phyloP scores from a whole-genome alignment of 306 rosid genomes.

The Canavalia gladiata region DNA sequence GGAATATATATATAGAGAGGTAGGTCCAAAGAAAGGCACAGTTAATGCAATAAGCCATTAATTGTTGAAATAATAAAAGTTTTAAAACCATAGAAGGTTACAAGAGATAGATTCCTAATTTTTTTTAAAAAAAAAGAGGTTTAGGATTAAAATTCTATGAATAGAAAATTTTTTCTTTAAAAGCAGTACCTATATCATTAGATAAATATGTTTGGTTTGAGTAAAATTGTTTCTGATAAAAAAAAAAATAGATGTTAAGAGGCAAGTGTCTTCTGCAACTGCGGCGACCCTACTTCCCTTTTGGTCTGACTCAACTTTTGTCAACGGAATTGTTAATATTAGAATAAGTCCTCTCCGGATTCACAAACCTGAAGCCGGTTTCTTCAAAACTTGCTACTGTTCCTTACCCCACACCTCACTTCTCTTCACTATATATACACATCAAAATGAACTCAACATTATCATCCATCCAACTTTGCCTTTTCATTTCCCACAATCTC shows the following conservation, averaged over 20 bases:
- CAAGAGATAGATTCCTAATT: no score
- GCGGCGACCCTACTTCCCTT: constrained; percentile 29
- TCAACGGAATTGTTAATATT: constrained; percentile 59
- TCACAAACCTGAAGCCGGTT: constrained; percentile 53
- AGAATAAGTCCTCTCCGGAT: constrained; percentile 44
- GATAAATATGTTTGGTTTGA: no score
- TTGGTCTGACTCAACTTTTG: constrained; percentile 61
- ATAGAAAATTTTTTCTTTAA: no score
- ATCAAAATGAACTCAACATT: constrained; percentile 25
- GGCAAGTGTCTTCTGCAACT: constrained; percentile 13
- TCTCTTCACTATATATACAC: constrained; percentile 51
- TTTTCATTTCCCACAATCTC: not conserved
- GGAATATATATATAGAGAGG: constrained; percentile 2
- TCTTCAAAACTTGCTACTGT: constrained; percentile 63
- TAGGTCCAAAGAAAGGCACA: constrained; percentile 55
- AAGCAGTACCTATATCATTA: no score
- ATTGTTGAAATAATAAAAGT: constrained; percentile 6
- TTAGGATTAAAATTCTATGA: no score
- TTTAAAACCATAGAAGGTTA: not conserved
- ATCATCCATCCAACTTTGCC: constrained; percentile 5
- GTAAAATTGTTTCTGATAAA: no score
- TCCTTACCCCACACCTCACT: constrained; percentile 25
- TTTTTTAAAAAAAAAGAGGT: no score
- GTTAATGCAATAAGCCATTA: not conserved
- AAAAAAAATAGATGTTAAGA: not conserved